These are phyloP conservation scores for Heritiera littoralis DNA, from an alignment of 345 rosid genomes.

Conservation along the genomic window DNA sequence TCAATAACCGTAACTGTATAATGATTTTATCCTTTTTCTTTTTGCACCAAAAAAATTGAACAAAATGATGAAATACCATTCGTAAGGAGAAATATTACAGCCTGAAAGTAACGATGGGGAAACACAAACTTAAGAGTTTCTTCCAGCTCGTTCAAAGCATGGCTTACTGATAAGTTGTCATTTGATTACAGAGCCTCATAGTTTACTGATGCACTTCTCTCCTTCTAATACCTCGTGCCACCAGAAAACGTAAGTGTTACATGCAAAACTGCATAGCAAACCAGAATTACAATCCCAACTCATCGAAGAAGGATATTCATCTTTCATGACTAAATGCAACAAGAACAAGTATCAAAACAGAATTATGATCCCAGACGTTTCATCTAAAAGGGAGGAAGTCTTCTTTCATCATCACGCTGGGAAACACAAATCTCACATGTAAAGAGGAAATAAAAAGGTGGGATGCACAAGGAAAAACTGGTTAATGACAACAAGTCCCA, in stretches of 20 bases:
- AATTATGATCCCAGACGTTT: background rate
- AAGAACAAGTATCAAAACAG: background rate
- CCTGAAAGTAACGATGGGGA: too few species aligned
- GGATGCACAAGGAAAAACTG: slow-evolving; percentile 6
- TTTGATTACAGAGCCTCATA: background rate
- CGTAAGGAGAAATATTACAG: background rate
- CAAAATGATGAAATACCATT: background rate
- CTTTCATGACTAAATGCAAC: background rate
- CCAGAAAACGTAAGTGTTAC: background rate
- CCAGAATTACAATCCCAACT: background rate
- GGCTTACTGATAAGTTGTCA: background rate
- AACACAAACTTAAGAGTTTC: background rate
- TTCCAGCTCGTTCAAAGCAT: background rate
- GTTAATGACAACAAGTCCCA: background rate
- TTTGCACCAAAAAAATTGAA: background rate
- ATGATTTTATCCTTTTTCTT: background rate
- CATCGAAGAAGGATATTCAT: background rate
- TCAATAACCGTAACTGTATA: background rate
- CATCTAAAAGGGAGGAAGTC: slow-evolving; percentile 4
- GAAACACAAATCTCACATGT: background rate
- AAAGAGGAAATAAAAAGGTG: background rate
- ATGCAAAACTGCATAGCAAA: background rate
- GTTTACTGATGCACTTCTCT: background rate
- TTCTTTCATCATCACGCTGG: background rate
- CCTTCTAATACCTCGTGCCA: background rate